Evolutionary conservation across 2,329 filamentous ascomycete species (phyloP).

Genomic region (Verruconis gallopava): DNA sequence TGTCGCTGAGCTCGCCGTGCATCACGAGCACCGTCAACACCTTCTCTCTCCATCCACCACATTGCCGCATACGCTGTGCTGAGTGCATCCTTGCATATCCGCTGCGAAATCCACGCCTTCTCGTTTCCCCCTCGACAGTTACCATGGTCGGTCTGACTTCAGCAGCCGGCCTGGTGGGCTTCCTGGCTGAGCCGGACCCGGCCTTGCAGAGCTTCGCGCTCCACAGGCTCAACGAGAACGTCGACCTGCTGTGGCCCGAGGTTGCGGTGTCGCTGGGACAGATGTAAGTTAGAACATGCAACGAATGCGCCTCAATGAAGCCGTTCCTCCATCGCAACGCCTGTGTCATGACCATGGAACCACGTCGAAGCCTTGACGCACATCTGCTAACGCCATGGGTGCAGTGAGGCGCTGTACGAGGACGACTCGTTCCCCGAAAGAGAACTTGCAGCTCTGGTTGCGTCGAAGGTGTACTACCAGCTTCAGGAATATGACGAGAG

Average conservation of each 20-base stretch:
- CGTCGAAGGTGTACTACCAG: constrained; percentile 98
- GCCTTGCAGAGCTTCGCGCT: constrained; percentile 92
- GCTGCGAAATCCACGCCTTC: too few relatives aligned
- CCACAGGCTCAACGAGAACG: constrained; percentile 88
- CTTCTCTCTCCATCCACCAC: background rate
- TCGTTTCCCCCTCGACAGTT: too few relatives aligned
- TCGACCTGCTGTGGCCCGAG: constrained; percentile 95
- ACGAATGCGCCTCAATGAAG: background rate
- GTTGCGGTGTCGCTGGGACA: constrained; percentile 83
- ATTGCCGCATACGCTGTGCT: background rate
- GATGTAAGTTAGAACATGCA: constrained; percentile 53
- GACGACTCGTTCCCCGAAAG: constrained; percentile 90
- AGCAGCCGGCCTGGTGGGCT: constrained; percentile 87
- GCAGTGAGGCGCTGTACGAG: constrained; percentile 91
- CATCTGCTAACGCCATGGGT: constrained; percentile 5
- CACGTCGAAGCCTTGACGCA: background rate
- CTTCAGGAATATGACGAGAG: constrained; percentile 98
- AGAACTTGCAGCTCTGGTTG: constrained; percentile 83
- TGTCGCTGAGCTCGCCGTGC: too few relatives aligned
- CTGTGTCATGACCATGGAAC: background rate
- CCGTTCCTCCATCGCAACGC: background rate
- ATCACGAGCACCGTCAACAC: too few relatives aligned
- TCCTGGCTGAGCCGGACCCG: constrained; percentile 85
- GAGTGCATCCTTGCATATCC: too few relatives aligned
- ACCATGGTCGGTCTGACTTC: constrained; percentile 86